Evolutionary conservation across 306 rosid species (phyloP).

Genomic region (Acacia confusa): DNA sequence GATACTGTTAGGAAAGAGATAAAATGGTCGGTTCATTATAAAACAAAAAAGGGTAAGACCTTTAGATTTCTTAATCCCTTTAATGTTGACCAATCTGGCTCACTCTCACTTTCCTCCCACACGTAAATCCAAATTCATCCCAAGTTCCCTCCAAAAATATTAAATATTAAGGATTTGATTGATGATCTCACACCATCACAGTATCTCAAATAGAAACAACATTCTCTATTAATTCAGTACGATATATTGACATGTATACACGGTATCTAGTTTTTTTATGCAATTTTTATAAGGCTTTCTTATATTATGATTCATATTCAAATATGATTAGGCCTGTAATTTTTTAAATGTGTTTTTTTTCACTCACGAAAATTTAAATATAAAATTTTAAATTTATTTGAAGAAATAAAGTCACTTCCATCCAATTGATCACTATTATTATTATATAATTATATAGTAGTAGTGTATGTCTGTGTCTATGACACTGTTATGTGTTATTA

Average conservation of each 20-base stretch:
- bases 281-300: too few relatives aligned
- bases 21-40: slow-evolving; percentile 58
- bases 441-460: too few relatives aligned
- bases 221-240: neutral
- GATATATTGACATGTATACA: too few relatives aligned
- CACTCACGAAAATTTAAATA: too few relatives aligned
- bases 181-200: neutral
- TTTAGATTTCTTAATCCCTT: slow-evolving; percentile 23
- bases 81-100: slow-evolving; percentile 27
- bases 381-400: too few relatives aligned
- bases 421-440: too few relatives aligned
- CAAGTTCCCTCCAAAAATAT: neutral
- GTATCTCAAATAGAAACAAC: neutral
- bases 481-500: too few relatives aligned
- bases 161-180: neutral
- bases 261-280: neutral
- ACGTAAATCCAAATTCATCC: neutral
- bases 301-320: too few relatives aligned
- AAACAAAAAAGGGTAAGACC: slow-evolving; percentile 15
- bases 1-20: slow-evolving; percentile 26
- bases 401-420: too few relatives aligned
- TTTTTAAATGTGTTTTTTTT: neutral
- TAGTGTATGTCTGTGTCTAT: too few relatives aligned
- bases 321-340: neutral
- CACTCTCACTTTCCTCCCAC: neutral